Evolutionary conservation across 768 basidiomycete genomes (phyloP).

Genomic region (Cubamyces lactineus): DNA sequence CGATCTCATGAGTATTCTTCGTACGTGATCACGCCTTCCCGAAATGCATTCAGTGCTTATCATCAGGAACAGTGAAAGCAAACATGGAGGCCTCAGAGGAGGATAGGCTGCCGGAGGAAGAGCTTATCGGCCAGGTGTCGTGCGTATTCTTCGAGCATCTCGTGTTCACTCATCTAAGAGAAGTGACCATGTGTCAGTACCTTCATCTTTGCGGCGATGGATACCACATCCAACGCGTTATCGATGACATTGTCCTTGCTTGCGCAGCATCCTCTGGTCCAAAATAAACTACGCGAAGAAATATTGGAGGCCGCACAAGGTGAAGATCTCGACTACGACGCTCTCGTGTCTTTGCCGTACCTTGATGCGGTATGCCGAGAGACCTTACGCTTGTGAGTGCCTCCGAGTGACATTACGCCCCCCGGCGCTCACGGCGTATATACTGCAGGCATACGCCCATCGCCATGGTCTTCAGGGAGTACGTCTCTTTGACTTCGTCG

Average conservation of each 20-base stretch:
- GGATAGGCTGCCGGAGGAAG: conserved; percentile 18
- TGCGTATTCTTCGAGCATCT: neutral
- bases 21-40: neutral
- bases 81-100: conserved; percentile 12
- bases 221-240: conserved; percentile 12
- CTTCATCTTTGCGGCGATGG: conserved; percentile 7
- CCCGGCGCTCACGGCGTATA: too few species aligned
- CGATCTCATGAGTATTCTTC: conserved; percentile 2
- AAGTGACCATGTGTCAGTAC: conserved; percentile 1
- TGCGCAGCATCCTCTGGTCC: neutral
- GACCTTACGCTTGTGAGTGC: conserved; percentile 51
- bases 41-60: too few species aligned
- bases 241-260: conserved; percentile 1
- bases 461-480: conserved; percentile 5
- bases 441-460: neutral
- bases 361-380: conserved; percentile 68
- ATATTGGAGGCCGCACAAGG: conserved; percentile 13
- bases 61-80: conserved; percentile 1
- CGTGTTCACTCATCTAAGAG: too few species aligned
- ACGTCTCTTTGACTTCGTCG: neutral
- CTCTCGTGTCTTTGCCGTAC: conserved; percentile 48
- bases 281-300: conserved; percentile 2
- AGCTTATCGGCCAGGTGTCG: conserved; percentile 23
- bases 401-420: too few species aligned
- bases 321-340: conserved; percentile 36